Evolutionary conservation across 2,329 filamentous ascomycete genomes (phyloP).

Genomic region (Trichoderma sp.): DNA sequence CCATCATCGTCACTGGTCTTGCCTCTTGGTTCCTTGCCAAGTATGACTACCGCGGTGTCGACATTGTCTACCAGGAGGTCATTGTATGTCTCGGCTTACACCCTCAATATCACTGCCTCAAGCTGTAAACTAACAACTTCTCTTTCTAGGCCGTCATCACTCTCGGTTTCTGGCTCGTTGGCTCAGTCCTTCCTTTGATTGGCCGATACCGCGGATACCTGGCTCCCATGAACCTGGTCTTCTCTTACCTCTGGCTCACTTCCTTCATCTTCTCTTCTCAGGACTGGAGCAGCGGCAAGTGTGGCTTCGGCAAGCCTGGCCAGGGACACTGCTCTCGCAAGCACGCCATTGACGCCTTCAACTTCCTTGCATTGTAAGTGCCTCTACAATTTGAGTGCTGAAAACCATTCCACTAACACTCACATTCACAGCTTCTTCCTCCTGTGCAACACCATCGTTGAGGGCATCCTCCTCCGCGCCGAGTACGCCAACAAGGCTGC

Average conservation of each 20-base stretch:
- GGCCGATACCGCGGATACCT: constrained; percentile 34
- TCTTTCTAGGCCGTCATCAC: constrained; percentile 33
- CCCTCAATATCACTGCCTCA: neutral
- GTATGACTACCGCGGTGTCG: constrained; percentile 27
- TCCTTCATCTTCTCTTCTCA: constrained; percentile 36
- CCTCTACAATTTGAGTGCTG: neutral
- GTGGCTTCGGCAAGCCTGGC: constrained; percentile 16
- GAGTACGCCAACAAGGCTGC: constrained; percentile 6
- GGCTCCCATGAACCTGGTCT: constrained; percentile 32
- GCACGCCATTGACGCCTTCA: constrained; percentile 34
- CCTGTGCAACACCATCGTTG: constrained; percentile 30
- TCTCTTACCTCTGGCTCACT: constrained; percentile 38
- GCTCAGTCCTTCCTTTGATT: constrained; percentile 31
- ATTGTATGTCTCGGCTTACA: constrained; percentile 31
- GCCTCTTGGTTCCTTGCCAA: constrained; percentile 34
- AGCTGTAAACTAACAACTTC: neutral
- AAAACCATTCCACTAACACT: neutral
- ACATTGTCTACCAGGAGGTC: constrained; percentile 35
- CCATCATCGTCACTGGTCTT: constrained; percentile 35
- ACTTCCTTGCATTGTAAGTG: constrained; percentile 36
- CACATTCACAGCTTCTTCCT: constrained; percentile 31
- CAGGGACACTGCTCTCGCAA: constrained; percentile 31
- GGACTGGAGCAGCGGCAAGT: constrained; percentile 33
- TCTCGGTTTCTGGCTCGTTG: constrained; percentile 32
- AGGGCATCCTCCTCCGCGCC: constrained; percentile 25